Conservation (phyloP, 768 basidiomycete genomes). For the Phlegmacium glaucopus region DNA sequence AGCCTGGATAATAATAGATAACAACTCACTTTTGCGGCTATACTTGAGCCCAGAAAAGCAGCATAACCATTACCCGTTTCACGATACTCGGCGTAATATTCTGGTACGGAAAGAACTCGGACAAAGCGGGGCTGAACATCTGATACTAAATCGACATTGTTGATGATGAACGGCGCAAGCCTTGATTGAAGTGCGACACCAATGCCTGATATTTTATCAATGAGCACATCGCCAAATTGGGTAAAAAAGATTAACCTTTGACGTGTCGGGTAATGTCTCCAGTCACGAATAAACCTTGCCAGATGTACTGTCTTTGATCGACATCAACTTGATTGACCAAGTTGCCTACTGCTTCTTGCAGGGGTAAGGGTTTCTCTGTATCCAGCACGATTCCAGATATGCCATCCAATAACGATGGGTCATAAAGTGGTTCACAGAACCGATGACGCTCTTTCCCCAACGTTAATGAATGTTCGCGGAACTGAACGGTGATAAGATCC, state of each 20-base stretch:
- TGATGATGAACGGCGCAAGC: constrained; percentile 57
- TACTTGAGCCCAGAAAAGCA: constrained; percentile 78
- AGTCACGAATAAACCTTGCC: constrained; percentile 78
- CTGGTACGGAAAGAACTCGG: constrained; percentile 67
- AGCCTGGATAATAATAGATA: not conserved
- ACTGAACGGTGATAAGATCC: constrained; percentile 76
- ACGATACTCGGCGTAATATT: constrained; percentile 89
- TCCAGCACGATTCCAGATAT: constrained; percentile 26
- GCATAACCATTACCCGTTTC: constrained; percentile 81
- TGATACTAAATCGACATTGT: constrained; percentile 54
- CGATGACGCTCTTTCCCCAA: constrained; percentile 87
- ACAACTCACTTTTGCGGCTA: constrained; percentile 72
- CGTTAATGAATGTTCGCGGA: constrained; percentile 66
- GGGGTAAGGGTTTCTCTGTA: constrained; percentile 33
- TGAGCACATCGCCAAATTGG: constrained; percentile 1
- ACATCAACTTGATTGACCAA: constrained; percentile 60
- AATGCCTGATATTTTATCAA: constrained; percentile 41
- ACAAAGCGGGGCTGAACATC: constrained; percentile 71
- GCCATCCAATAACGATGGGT: constrained; percentile 54
- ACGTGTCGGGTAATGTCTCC: constrained; percentile 72
- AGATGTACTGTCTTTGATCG: constrained; percentile 67
- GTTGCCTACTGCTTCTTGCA: constrained; percentile 68
- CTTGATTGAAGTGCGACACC: constrained; percentile 69
- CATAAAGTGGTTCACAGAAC: constrained; percentile 88
- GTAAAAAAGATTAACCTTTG: constrained; percentile 47